phyloP scores from a whole-genome alignment of 2,329 filamentous ascomycete species.

The Furcasterigmium sp. region DNA sequence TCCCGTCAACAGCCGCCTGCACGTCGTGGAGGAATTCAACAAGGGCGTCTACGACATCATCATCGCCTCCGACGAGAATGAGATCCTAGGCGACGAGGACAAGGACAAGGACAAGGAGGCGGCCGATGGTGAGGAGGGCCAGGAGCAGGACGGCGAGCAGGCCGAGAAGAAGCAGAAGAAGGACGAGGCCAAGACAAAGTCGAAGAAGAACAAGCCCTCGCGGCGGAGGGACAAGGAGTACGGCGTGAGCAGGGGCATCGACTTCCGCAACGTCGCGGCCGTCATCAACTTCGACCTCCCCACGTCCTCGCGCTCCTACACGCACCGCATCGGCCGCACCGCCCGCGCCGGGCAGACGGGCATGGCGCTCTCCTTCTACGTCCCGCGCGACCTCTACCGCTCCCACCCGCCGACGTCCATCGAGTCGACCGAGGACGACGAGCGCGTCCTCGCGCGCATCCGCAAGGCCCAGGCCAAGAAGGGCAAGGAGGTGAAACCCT shows the following conservation, averaged over 20 bases:
- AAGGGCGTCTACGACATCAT: slow-evolving; percentile 96
- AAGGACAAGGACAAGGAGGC: slow-evolving; percentile 21
- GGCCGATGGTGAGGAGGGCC: slow-evolving; percentile 31
- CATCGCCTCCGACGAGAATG: slow-evolving; percentile 89
- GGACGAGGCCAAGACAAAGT: slow-evolving; percentile 16
- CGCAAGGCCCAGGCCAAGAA: slow-evolving; percentile 71
- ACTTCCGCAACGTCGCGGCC: slow-evolving; percentile 91
- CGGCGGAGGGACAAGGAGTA: slow-evolving; percentile 74
- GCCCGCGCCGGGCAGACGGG: slow-evolving; percentile 86
- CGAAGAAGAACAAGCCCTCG: slow-evolving; percentile 58
- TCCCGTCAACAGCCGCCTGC: slow-evolving; percentile 85
- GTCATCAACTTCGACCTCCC: slow-evolving; percentile 98
- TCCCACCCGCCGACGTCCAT: slow-evolving; percentile 87
- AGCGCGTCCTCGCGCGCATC: slow-evolving; percentile 77
- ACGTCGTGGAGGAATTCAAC: slow-evolving; percentile 97
- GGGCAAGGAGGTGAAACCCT: slow-evolving; percentile 79
- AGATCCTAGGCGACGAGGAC: slow-evolving; percentile 67
- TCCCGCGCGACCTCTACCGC: slow-evolving; percentile 74
- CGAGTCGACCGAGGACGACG: slow-evolving; percentile 72
- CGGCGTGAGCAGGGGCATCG: slow-evolving; percentile 75
- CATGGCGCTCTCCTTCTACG: slow-evolving; percentile 92
- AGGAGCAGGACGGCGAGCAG: slow-evolving; percentile 34
- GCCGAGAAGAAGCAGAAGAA: slow-evolving; percentile 18
- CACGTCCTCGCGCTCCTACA: slow-evolving; percentile 82
- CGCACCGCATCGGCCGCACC: slow-evolving; percentile 92